Evolutionary conservation across 2,329 filamentous ascomycete species (phyloP).

Genomic region (Hymenoscyphus linearis): DNA sequence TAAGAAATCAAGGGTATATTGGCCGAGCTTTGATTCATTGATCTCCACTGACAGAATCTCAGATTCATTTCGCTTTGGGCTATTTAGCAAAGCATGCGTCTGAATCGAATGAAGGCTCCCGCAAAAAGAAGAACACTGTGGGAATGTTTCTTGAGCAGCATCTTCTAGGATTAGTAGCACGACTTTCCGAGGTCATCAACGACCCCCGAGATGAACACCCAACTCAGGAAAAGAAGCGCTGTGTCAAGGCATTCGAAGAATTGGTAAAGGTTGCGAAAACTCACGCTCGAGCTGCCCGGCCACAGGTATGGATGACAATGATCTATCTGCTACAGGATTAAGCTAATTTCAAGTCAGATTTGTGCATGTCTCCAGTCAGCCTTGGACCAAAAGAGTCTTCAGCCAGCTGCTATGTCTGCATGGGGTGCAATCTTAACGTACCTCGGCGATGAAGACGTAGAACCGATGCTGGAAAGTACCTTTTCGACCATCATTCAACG

Average conservation of each 20-base stretch:
- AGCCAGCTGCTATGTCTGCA: constrained; percentile 72
- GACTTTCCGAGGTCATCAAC: constrained; percentile 74
- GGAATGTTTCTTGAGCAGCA: constrained; percentile 76
- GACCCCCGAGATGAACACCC: constrained; percentile 53
- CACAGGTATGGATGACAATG: constrained; percentile 59
- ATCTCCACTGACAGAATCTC: background rate
- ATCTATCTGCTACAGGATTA: background rate
- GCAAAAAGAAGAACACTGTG: constrained; percentile 51
- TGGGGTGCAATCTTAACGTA: constrained; percentile 76
- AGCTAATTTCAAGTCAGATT: constrained; percentile 49
- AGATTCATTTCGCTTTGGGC: constrained; percentile 32
- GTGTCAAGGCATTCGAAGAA: constrained; percentile 78
- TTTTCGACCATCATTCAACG: constrained; percentile 81
- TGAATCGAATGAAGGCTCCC: constrained; percentile 24
- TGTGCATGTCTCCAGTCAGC: constrained; percentile 88
- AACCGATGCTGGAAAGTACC: constrained; percentile 77
- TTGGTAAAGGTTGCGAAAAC: constrained; percentile 73
- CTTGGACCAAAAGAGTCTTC: constrained; percentile 67
- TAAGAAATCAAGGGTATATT: constrained; percentile 51
- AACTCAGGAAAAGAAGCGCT: constrained; percentile 66
- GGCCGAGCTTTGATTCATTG: background rate
- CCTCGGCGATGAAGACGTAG: constrained; percentile 73
- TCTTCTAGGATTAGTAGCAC: constrained; percentile 79
- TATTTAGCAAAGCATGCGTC: constrained; percentile 36
- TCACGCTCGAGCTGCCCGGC: constrained; percentile 72